Evolutionary conservation across 352 stramenopile genomes (phyloP).

Genomic region (Globisporangium cederbergense): DNA sequence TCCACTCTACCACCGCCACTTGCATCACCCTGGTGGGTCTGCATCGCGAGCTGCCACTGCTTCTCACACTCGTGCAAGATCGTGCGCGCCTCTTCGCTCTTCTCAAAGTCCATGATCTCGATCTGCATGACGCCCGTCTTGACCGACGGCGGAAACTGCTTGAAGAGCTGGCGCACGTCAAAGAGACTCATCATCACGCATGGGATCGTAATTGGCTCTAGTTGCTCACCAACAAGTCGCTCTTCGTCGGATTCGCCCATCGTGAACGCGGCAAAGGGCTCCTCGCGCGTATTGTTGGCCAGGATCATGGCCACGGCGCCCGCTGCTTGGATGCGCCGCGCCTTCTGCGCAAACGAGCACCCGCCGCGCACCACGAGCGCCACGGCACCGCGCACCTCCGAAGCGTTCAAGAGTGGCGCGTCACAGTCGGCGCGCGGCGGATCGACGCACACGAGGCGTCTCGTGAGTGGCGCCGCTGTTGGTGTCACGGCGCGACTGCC

Average conservation of each 20-base stretch:
- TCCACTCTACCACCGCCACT: background rate
- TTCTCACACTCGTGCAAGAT: conserved; percentile 21
- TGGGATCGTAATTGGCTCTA: conserved; percentile 34
- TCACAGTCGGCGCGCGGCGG: conserved; percentile 55
- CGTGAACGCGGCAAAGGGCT: conserved; percentile 54
- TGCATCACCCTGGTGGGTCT: background rate
- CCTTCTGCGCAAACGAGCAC: conserved; percentile 69
- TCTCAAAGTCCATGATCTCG: conserved; percentile 36
- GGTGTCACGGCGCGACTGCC: conserved; percentile 28
- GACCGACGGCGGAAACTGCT: conserved; percentile 52
- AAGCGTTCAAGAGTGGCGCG: conserved; percentile 37
- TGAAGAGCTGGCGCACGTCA: conserved; percentile 57
- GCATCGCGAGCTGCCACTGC: conserved; percentile 16
- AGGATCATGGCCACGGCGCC: conserved; percentile 53
- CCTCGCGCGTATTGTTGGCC: conserved; percentile 39
- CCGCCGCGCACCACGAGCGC: conserved; percentile 64
- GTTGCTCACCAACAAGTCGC: background rate
- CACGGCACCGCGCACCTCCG: conserved; percentile 42
- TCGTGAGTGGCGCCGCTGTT: conserved; percentile 13
- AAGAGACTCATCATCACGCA: conserved; percentile 71
- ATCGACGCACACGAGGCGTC: conserved; percentile 49
- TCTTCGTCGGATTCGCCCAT: conserved; percentile 39
- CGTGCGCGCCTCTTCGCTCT: background rate
- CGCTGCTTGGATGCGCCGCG: conserved; percentile 45
- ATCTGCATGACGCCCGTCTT: conserved; percentile 39